Evolutionary conservation across 176 grass and related monocot species (phyloP).

Genomic region (Ensete ventricosum): DNA sequence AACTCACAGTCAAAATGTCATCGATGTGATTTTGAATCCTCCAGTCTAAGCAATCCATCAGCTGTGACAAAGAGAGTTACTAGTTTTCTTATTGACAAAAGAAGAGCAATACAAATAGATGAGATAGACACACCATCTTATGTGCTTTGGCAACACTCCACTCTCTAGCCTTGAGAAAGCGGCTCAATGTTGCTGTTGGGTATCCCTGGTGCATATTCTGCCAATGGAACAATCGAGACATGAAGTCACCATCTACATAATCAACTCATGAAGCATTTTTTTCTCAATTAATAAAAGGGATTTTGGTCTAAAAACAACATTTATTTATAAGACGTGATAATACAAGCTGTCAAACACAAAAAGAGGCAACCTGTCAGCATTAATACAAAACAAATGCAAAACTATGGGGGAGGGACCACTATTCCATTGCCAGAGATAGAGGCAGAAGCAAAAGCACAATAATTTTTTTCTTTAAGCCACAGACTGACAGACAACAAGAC

Average conservation of each 20-base stretch:
- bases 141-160: conserved; percentile 69
- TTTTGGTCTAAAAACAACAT: background rate
- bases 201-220: conserved; percentile 94
- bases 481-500: background rate
- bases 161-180: conserved; percentile 88
- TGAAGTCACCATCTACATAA: background rate
- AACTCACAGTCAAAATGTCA: conserved; percentile 60
- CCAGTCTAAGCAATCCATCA: conserved; percentile 87
- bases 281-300: background rate
- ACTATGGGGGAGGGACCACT: background rate
- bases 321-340: background rate
- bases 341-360: background rate
- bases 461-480: background rate
- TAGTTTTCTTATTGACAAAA: background rate
- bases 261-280: background rate
- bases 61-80: conserved; percentile 25
- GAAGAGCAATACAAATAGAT: conserved; percentile 8
- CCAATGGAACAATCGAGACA: conserved; percentile 1
- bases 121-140: conserved; percentile 55
- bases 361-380: background rate
- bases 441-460: background rate
- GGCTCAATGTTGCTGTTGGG: conserved; percentile 53
- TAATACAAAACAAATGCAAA: background rate
- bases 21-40: conserved; percentile 84
- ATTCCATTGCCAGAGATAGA: background rate